Conservation (phyloP, 2,329 filamentous ascomycete species). For the Verticillium nonalfalfae region DNA sequence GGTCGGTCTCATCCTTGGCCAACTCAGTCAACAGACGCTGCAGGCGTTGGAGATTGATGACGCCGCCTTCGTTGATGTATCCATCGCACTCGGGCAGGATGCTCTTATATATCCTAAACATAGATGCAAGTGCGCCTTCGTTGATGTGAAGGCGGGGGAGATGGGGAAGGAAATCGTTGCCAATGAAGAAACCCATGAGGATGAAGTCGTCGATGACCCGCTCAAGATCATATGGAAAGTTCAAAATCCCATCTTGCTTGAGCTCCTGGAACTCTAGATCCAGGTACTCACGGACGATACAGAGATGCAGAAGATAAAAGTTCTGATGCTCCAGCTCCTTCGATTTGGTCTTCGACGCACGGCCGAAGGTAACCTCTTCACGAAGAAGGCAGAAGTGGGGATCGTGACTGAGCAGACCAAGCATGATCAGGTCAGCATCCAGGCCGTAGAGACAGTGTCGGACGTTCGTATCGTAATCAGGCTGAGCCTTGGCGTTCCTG, state of each 20-base stretch:
- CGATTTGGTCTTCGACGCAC: constrained; percentile 78
- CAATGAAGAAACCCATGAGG: constrained; percentile 98
- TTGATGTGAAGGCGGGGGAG: constrained; percentile 96
- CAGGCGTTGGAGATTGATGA: constrained; percentile 81
- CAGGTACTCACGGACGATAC: constrained; percentile 94
- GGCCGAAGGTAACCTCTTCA: constrained; percentile 96
- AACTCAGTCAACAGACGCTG: constrained; percentile 74
- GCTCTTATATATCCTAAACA: constrained; percentile 95
- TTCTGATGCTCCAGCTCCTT: constrained; percentile 98
- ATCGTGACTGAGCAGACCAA: constrained; percentile 93
- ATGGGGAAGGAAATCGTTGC: constrained; percentile 98
- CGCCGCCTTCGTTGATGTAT: constrained; percentile 93
- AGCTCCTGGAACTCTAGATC: constrained; percentile 96
- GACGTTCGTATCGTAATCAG: constrained; percentile 84
- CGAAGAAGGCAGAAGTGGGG: constrained; percentile 95
- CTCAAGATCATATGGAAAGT: constrained; percentile 87
- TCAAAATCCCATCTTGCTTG: constrained; percentile 63
- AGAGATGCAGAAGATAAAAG: constrained; percentile 95
- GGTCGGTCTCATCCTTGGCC: constrained; percentile 81
- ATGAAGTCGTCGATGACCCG: constrained; percentile 98
- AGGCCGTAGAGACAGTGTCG: constrained; percentile 96
- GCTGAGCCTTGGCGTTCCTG: constrained; percentile 91
- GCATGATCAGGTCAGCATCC: constrained; percentile 97
- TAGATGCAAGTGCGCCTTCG: constrained; percentile 90
- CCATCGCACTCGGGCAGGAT: constrained; percentile 82